phyloP scores from a whole-genome alignment of 306 rosid species.

The Lablab purpureus region DNA sequence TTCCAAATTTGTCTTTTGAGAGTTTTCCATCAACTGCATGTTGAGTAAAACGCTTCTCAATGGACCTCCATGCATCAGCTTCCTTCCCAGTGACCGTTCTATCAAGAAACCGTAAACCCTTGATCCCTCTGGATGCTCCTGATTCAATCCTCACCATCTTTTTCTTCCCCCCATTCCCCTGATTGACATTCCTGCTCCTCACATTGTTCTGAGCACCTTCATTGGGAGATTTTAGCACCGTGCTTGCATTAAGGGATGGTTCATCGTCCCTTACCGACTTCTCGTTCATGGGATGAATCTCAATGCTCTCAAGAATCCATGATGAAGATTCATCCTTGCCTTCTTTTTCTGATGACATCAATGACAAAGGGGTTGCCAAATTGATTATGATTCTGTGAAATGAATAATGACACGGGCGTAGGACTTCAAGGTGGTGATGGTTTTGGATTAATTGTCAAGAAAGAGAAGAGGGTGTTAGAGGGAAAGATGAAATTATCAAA shows the following conservation, averaged over 20 bases:
- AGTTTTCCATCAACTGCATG: conserved; percentile 61
- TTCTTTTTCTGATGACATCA: conserved; percentile 51
- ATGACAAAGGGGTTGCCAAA: background rate
- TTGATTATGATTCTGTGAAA: background rate
- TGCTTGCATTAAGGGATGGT: background rate
- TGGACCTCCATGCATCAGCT: conserved; percentile 70
- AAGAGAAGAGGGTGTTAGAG: conserved; percentile 35
- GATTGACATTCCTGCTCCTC: conserved; percentile 50
- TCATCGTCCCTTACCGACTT: background rate
- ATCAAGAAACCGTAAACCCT: conserved; percentile 78
- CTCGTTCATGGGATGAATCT: conserved; percentile 61
- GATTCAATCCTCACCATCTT: conserved; percentile 53
- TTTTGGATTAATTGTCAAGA: conserved; percentile 17
- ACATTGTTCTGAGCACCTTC: conserved; percentile 11
- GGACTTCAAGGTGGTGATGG: background rate
- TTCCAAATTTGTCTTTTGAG: conserved; percentile 74
- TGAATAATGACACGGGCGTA: background rate
- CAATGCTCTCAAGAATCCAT: conserved; percentile 67
- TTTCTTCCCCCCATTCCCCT: conserved; percentile 1
- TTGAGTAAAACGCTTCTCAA: conserved; percentile 64
- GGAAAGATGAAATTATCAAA: conserved; percentile 43
- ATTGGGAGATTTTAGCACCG: conserved; percentile 31
- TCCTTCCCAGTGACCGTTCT: conserved; percentile 76
- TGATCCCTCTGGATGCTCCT: conserved; percentile 72
- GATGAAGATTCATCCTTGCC: conserved; percentile 48